Percentiles rank a stretch among this genome's conserved stretches.
Conservation (phyloP, 371 early-diverging fungal species). For the Thermomucor indicae-seudaticae region DNA sequence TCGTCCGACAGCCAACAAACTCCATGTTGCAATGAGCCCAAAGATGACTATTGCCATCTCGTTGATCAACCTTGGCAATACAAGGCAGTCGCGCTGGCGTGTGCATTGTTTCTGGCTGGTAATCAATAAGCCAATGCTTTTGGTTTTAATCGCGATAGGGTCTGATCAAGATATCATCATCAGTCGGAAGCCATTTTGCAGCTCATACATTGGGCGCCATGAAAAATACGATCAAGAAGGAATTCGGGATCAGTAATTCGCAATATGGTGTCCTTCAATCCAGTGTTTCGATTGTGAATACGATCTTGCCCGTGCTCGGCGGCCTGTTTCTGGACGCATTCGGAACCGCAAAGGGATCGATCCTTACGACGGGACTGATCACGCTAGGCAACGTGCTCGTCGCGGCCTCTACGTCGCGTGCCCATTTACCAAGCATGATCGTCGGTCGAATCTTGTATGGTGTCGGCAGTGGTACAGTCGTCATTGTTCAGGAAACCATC, state of each 20-base stretch:
- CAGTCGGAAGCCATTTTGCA: conserved; percentile 66
- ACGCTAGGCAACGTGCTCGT: conserved; percentile 56
- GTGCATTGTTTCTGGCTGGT: conserved; percentile 57
- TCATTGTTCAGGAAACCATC: conserved; percentile 71
- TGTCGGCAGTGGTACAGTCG: conserved; percentile 63
- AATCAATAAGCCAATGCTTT: background rate
- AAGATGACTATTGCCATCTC: conserved; percentile 13
- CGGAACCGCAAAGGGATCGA: conserved; percentile 59
- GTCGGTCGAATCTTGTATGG: conserved; percentile 63
- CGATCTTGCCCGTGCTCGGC: conserved; percentile 60
- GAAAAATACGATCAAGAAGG: conserved; percentile 61
- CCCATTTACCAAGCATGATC: conserved; percentile 54
- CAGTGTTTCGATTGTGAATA: conserved; percentile 66
- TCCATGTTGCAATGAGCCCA: no score
- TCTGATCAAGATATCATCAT: background rate
- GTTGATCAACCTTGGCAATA: conserved; percentile 48
- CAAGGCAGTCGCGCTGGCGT: conserved; percentile 52
- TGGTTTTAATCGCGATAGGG: background rate
- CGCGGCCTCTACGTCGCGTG: conserved; percentile 50
- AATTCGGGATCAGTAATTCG: conserved; percentile 58
- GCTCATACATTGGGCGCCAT: conserved; percentile 65
- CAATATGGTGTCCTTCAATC: conserved; percentile 72
- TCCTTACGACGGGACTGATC: conserved; percentile 54
- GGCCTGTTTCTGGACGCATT: conserved; percentile 66
- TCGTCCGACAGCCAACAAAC: no score